These are phyloP conservation scores for Myriosclerotinia duriaeana DNA, from an alignment of 2,329 filamentous ascomycete genomes.

Conservation along the genomic window DNA sequence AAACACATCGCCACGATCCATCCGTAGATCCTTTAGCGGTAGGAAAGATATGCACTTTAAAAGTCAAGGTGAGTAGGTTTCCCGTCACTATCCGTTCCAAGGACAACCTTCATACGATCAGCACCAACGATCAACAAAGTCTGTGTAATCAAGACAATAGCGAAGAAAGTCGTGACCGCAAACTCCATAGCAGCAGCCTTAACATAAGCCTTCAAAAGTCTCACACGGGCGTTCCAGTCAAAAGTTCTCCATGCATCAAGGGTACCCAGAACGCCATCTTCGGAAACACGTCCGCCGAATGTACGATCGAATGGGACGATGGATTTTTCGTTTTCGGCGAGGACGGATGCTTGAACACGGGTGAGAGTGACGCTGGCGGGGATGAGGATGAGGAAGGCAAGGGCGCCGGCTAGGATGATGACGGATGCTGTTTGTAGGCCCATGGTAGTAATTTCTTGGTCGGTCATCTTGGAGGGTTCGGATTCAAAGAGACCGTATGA, in stretches of 20 bases:
- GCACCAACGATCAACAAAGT: slow-evolving; percentile 49
- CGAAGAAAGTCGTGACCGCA: slow-evolving; percentile 49
- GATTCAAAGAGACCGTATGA: slow-evolving; percentile 38
- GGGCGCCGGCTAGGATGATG: slow-evolving; percentile 47
- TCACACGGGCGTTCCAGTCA: slow-evolving; percentile 66
- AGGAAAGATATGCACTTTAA: neutral
- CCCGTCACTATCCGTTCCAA: neutral
- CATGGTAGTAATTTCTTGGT: slow-evolving; percentile 41
- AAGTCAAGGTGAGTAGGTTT: neutral
- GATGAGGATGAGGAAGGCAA: slow-evolving; percentile 65
- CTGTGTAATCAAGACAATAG: slow-evolving; percentile 53
- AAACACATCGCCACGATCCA: too few species aligned
- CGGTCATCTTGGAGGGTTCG: slow-evolving; percentile 27
- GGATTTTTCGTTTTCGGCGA: slow-evolving; percentile 76
- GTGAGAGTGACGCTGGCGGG: slow-evolving; percentile 75
- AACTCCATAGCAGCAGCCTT: slow-evolving; percentile 65
- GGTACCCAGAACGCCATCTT: slow-evolving; percentile 68
- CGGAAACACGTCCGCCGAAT: slow-evolving; percentile 74
- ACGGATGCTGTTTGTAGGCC: slow-evolving; percentile 50
- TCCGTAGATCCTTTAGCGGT: neutral
- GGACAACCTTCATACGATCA: slow-evolving; percentile 27
- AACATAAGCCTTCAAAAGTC: slow-evolving; percentile 71
- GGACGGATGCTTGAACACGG: slow-evolving; percentile 82
- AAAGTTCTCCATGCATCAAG: slow-evolving; percentile 79
- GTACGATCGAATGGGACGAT: slow-evolving; percentile 89